Conservation (phyloP, 2,329 filamentous ascomycete species). For the Pseudogymnoascus sp. region DNA sequence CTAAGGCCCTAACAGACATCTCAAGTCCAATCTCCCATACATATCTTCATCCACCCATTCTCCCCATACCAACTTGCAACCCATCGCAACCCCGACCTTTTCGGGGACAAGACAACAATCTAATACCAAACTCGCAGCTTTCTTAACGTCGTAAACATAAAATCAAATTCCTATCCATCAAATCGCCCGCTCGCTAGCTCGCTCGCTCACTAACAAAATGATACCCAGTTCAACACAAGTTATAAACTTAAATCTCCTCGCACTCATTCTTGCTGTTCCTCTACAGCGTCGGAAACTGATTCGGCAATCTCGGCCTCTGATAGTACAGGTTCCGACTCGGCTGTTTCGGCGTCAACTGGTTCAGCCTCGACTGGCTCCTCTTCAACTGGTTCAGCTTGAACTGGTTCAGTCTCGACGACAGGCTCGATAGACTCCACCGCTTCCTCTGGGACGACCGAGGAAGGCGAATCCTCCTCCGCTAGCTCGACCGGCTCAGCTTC, state of each 20-base stretch:
- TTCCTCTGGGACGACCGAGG: not conserved
- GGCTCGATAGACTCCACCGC: not conserved
- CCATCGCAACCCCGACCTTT: not conserved
- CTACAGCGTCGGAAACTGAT: not conserved
- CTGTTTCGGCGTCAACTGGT: not conserved
- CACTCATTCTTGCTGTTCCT: not conserved
- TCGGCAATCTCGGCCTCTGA: not conserved
- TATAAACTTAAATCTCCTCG: not conserved
- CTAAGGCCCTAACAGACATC: not conserved
- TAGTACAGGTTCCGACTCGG: not conserved
- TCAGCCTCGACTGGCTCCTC: not conserved
- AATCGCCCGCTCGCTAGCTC: constrained; percentile 4
- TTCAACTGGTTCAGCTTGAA: not conserved
- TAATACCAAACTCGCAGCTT: not conserved
- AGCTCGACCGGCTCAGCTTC: not conserved
- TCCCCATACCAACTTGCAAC: not conserved
- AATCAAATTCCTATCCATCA: not conserved
- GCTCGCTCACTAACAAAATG: not conserved
- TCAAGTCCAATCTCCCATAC: not conserved
- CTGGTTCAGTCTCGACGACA: not conserved
- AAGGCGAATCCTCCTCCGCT: not conserved
- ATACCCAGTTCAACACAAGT: not conserved
- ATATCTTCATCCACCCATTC: not conserved
- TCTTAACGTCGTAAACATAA: constrained; percentile 4
- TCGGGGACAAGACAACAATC: not conserved